Conservation (phyloP, 257 asterid genomes). For the Mentha longifolia region DNA sequence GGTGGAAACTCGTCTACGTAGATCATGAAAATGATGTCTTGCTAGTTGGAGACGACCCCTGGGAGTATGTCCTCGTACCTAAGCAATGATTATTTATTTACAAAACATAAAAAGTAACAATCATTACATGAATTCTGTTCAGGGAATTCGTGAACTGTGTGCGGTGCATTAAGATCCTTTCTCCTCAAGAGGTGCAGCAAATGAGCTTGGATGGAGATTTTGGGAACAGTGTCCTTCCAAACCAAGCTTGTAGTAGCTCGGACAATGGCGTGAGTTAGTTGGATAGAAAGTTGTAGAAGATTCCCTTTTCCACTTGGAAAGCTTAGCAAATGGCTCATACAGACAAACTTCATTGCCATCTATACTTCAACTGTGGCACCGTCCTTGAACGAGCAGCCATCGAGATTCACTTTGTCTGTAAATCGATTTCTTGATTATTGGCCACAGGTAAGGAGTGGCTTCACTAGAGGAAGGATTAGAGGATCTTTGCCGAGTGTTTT, state of each 20-base stretch:
- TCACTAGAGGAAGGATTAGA: constrained; percentile 13
- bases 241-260: constrained; percentile 93
- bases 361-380: background rate
- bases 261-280: constrained; percentile 72
- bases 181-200: constrained; percentile 96
- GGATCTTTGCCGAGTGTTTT: constrained; percentile 24
- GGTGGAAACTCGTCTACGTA: constrained; percentile 91
- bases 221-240: constrained; percentile 66
- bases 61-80: constrained; percentile 78
- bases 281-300: constrained; percentile 13
- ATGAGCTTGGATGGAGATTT: constrained; percentile 96
- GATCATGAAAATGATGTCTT: constrained; percentile 78
- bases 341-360: background rate
- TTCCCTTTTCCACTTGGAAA: constrained; percentile 26
- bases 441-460: constrained; percentile 14
- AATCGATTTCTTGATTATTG: background rate
- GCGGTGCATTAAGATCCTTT: constrained; percentile 87
- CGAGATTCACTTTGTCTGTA: background rate
- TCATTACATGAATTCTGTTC: background rate
- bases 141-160: constrained; percentile 97
- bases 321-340: constrained; percentile 18
- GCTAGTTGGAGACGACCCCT: constrained; percentile 88
- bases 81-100: background rate
- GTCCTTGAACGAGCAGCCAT: constrained; percentile 23
- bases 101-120: background rate